Conservation (phyloP, 2,329 filamentous ascomycete species). For the Thelonectria discophora region DNA sequence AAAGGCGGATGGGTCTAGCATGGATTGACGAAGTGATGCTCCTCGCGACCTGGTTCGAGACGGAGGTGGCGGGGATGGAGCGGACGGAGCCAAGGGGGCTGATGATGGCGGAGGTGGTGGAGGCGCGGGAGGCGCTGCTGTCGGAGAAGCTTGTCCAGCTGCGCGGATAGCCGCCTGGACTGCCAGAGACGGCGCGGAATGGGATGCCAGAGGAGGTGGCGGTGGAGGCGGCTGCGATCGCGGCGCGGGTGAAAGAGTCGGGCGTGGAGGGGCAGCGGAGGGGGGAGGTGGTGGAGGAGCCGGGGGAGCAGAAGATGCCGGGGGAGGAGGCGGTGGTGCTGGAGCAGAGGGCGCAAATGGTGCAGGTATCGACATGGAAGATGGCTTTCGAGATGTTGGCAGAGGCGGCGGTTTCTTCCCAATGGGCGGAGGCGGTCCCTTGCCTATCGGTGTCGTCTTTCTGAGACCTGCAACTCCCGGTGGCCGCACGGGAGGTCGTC, state of each 20-base stretch:
- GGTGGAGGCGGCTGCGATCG: conserved; percentile 47
- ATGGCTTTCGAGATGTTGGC: conserved; percentile 68
- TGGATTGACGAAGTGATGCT: conserved; percentile 64
- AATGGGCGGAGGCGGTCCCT: conserved; percentile 79
- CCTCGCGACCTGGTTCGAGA: conserved; percentile 52
- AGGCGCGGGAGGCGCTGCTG: conserved; percentile 48
- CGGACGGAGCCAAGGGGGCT: conserved; percentile 52
- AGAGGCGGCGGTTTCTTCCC: conserved; percentile 78
- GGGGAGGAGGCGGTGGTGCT: conserved; percentile 51
- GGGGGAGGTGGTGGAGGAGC: conserved; percentile 49
- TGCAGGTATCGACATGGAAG: conserved; percentile 49
- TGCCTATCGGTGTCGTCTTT: conserved; percentile 61
- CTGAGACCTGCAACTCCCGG: conserved; percentile 61
- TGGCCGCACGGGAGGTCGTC: conserved; percentile 48
- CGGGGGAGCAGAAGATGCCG: conserved; percentile 53
- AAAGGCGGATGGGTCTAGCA: conserved; percentile 80
- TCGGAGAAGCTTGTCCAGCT: conserved; percentile 52
- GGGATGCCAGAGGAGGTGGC: conserved; percentile 37
- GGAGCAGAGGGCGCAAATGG: conserved; percentile 49
- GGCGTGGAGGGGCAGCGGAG: conserved; percentile 52
- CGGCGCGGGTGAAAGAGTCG: conserved; percentile 48
- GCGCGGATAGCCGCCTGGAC: conserved; percentile 56
- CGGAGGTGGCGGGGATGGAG: conserved; percentile 52
- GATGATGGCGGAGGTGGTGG: conserved; percentile 49
- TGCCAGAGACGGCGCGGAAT: conserved; percentile 51